Base-by-base conservation (phyloP, 2,329 filamentous ascomycete species). In the Botrytis aclada region DNA sequence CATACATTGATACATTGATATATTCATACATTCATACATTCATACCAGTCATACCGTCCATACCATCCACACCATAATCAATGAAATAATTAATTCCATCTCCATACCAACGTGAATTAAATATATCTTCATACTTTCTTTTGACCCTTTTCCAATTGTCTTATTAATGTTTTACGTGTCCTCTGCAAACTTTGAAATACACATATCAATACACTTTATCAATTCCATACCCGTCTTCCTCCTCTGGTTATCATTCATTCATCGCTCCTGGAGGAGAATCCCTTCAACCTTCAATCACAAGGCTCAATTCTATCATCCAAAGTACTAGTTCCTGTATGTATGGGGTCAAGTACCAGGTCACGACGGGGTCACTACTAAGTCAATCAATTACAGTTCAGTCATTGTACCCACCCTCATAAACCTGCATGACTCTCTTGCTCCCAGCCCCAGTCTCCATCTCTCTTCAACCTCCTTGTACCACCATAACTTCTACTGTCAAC, bases 381-480 rank as follows among this genome's bases (percentile, higher is more conserved):
- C 41, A 32, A 62, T 32, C 37, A 63, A 34, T 41, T 64, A 45
- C 41, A 47, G 9, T 61, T 25, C 58, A 41, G 37, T 62, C 37
- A 37, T n/a, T 5, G 39, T 37, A 18, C 22, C 43, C 63, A 65
- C 39, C 1, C 12, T 25, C 39, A 20, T 5, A 25, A 18, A 37
- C 34, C 45, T 66, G 64, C 64, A 66, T 66, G 45, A 66, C 45
- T 66, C 51, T 56, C 51, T 56, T 29, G n/a, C n/a, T 56, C 51
- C n/a, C 47, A 54, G 47, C 47, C 51, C n/a, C 51, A 56, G n/a
- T 56, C 51, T 29, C 51, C n/a, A n/a, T 29, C n/a, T 29, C 51
- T 29, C 51, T 67, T 67, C 64, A 67, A 66, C 64, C 64, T 67
- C 64, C 25, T 67, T 67, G 64, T 67, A 67, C 64, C 34, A 54